Evolutionary conservation across 2,329 filamentous ascomycete species (phyloP).

Genomic region (Laburnicola sp.): DNA sequence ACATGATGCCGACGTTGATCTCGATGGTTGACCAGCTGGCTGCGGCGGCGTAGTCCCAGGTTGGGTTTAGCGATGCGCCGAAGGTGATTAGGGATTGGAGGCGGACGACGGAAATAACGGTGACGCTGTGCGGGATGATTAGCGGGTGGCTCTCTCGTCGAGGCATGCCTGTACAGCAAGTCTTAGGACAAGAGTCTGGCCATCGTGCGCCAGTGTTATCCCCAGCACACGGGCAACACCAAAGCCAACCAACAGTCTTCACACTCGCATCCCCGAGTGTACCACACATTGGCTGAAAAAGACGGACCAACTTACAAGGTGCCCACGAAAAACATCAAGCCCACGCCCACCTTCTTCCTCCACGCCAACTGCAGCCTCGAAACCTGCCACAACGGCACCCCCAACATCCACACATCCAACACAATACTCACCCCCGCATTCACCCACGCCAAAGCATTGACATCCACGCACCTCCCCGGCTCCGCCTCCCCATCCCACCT

Average conservation of each 20-base stretch:
- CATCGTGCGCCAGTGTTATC: too few relatives aligned
- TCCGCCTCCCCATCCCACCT: slow-evolving; percentile 26
- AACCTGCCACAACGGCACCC: slow-evolving; percentile 37
- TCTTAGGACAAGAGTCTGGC: too few relatives aligned
- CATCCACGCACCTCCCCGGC: slow-evolving; percentile 34
- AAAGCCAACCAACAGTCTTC: too few relatives aligned
- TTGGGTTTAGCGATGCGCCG: slow-evolving; percentile 47
- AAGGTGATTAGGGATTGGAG: slow-evolving; percentile 50
- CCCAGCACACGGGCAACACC: too few relatives aligned
- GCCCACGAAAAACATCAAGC: slow-evolving; percentile 40
- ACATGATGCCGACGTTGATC: slow-evolving; percentile 51
- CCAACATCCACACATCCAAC: slow-evolving; percentile 31
- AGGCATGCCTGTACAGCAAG: too few relatives aligned
- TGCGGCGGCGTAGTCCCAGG: slow-evolving; percentile 47
- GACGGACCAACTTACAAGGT: slow-evolving; percentile 32
- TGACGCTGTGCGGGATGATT: slow-evolving; percentile 39
- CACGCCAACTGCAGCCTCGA: slow-evolving; percentile 28
- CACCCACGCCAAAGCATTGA: slow-evolving; percentile 35
- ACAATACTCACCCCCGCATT: slow-evolving; percentile 36
- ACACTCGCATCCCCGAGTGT: background rate
- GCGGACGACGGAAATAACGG: slow-evolving; percentile 51
- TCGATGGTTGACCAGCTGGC: slow-evolving; percentile 50
- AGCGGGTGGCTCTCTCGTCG: too few relatives aligned
- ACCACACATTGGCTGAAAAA: background rate
- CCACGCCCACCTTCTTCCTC: slow-evolving; percentile 40